Conservation (phyloP, 2,329 filamentous ascomycete genomes). For the Rugonectria rugulosa region DNA sequence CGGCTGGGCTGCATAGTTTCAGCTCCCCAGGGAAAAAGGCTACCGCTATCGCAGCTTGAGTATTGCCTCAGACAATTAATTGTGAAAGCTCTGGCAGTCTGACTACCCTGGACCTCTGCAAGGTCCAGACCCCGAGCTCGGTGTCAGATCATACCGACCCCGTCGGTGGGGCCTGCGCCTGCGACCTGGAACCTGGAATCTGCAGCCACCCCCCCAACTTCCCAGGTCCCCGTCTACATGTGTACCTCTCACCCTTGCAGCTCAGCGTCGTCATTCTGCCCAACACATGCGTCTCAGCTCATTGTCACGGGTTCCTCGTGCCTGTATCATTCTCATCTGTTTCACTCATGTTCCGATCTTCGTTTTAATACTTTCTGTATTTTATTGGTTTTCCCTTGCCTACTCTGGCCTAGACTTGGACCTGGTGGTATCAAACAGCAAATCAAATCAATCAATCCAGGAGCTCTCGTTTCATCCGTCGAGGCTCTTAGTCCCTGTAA, state of each 20-base stretch:
- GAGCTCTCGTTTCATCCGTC: constrained; percentile 30
- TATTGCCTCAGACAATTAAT: too few relatives aligned
- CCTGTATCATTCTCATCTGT: background rate
- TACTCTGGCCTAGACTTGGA: constrained; percentile 28
- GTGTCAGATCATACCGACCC: constrained; percentile 8
- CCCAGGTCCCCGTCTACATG: too few relatives aligned
- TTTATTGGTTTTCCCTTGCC: constrained; percentile 31
- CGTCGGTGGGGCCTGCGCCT: constrained; percentile 13
- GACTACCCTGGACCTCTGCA: constrained; percentile 11
- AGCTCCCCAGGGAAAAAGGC: too few relatives aligned
- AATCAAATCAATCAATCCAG: constrained; percentile 35
- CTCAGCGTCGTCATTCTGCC: background rate
- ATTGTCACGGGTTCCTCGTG: constrained; percentile 4
- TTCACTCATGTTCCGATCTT: background rate
- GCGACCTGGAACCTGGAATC: background rate
- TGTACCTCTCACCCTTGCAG: background rate
- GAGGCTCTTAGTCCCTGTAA: constrained; percentile 29
- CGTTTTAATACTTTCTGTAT: constrained; percentile 35
- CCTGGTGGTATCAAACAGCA: constrained; percentile 39
- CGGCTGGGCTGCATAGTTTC: too few relatives aligned
- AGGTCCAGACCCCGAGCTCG: background rate
- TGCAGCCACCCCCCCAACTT: constrained; percentile 4
- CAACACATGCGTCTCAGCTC: constrained; percentile 21
- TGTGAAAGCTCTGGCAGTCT: too few relatives aligned
- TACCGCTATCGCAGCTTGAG: too few relatives aligned